Base-by-base conservation (phyloP, 805 yeast species). In the Kluyveromyces nonfermentans region DNA sequence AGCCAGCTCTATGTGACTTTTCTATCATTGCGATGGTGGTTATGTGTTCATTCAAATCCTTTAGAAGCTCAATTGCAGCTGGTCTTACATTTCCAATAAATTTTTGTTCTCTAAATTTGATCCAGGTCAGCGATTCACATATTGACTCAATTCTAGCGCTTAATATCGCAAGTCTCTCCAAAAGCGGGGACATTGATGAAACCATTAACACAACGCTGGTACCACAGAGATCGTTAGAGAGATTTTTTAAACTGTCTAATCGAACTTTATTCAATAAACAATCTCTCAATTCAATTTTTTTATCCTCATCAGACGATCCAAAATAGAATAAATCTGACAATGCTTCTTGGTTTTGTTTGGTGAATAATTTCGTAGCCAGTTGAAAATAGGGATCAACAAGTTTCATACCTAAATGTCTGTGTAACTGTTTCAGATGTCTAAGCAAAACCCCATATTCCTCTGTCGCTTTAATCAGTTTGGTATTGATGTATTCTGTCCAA, bases 351-450 rank as follows among this genome's bases (percentile, higher is more conserved):
- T 38, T 33, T 19, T 16, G 14, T 10, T 14, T 34, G 4, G 14
- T 38, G 19, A 38, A 30, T 22, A 38, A 28, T 16, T 19, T 18
- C 3, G 10, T n/a, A 4, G 31, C 34, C 30, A 28, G 16, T 16
- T 14, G 34, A 20, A n/a, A 38, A 18, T 38, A 38, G 9, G 41
- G 41, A 16, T 38, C 41, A 7, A 34, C 19, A 10, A 38, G 34
- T 15, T 38, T 38, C 41, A 38, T 31, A 10, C 41, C 34, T 20
- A 38, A 9, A 28, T 38, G 41, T 4, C 41, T n/a, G 33, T 38
- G 41, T 22, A 38, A 31, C 34, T 38, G 41, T 30, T 38, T 38
- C 34, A 38, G 28, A 17, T 38, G 10, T 17, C 34, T 19, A n/a
- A 38, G 34, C n/a, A 38, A 22, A n/a, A 15, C 10, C 12, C 34